Evolutionary conservation across 257 asterid species (phyloP).

Genomic region (Mitragyna speciosa): DNA sequence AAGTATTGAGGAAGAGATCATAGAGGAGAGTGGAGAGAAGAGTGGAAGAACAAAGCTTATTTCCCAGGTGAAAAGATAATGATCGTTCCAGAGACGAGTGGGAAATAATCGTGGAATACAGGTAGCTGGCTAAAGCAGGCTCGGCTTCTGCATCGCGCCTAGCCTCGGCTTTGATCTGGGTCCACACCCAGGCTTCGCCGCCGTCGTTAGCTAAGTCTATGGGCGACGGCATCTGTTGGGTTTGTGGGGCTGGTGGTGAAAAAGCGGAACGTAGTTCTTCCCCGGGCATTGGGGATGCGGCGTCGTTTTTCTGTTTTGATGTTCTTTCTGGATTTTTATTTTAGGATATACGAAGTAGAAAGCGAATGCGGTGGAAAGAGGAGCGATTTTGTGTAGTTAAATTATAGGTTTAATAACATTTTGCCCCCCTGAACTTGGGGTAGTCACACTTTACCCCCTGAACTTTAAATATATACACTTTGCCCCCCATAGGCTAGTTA

Average conservation of each 20-base stretch:
- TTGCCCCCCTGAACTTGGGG: too few species aligned
- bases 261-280: slow-evolving; percentile 52
- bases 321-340: too few species aligned
- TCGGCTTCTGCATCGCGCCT: slow-evolving; percentile 80
- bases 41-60: slow-evolving; percentile 89
- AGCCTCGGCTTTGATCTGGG: slow-evolving; percentile 72
- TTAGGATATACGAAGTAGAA: too few species aligned
- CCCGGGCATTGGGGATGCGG: slow-evolving; percentile 48
- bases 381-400: too few species aligned
- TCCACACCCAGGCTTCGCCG: slow-evolving; percentile 62
- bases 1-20: slow-evolving; percentile 70
- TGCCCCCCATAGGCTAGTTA: too few species aligned
- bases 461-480: too few species aligned
- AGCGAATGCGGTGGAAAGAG: too few species aligned
- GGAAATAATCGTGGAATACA: slow-evolving; percentile 78
- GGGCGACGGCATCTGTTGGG: slow-evolving; percentile 32
- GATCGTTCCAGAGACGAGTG: slow-evolving; percentile 87
- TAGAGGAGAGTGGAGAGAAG: slow-evolving; percentile 79
- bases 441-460: too few species aligned
- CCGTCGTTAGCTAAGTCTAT: slow-evolving; percentile 54
- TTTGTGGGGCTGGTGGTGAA: slow-evolving; percentile 16
- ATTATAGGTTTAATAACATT: too few species aligned
- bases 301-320: slow-evolving; percentile 19
- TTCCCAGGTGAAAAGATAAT: slow-evolving; percentile 78
- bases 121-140: slow-evolving; percentile 84